Conservation (phyloP, 495 filamentous ascomycete species). For the Xylaria cubensis region DNA sequence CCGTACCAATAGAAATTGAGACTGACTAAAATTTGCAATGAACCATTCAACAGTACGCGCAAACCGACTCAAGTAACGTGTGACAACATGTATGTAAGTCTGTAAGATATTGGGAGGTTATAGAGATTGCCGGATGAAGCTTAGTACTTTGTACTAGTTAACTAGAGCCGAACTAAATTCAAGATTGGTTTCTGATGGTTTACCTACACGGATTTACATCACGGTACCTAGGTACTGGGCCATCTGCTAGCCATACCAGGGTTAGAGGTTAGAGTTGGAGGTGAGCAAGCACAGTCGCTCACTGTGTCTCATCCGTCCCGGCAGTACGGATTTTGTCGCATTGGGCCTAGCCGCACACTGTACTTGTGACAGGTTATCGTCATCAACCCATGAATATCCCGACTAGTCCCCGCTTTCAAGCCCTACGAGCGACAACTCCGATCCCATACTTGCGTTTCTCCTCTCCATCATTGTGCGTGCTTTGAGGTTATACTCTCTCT, state of each 20-base stretch:
- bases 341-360: background rate
- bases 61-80: constrained; percentile 2
- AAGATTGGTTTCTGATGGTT: background rate
- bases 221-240: background rate
- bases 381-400: background rate
- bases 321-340: background rate
- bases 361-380: background rate
- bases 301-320: background rate
- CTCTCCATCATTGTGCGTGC: background rate
- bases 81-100: background rate
- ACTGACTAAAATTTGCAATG: background rate
- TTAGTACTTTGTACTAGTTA: background rate
- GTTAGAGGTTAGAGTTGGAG: background rate
- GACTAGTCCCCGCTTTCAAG: constrained; percentile 20
- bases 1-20: background rate
- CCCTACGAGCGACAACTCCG: constrained; percentile 12
- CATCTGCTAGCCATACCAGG: constrained; percentile 1
- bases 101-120: background rate
- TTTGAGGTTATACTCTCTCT: constrained; percentile 7
- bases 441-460: background rate
- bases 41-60: background rate
- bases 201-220: background rate
- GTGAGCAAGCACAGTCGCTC: background rate
- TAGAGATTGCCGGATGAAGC: constrained; percentile 1
- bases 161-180: background rate